A percentile compares a stretch with the other conserved stretches of the same genome.
These are phyloP conservation scores for Phaseolus lunatus DNA, from an alignment of 306 rosid species.

Conservation along the genomic window DNA sequence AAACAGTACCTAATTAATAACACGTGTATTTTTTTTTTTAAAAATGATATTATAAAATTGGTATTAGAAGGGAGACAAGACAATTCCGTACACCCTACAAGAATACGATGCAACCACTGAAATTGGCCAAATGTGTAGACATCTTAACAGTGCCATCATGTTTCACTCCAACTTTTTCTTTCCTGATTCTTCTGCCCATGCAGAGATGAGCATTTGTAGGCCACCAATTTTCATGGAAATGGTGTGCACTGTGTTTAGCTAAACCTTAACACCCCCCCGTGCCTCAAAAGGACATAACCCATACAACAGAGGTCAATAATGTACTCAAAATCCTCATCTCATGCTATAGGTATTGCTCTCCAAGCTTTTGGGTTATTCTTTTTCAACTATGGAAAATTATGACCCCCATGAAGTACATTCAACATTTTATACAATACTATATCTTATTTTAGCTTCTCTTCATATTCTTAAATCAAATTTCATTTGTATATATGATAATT, in stretches of 20 bases:
- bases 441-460: not conserved
- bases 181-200: constrained; percentile 6
- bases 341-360: not conserved
- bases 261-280: constrained; percentile 47
- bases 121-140: constrained; percentile 39
- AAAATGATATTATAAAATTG: not conserved
- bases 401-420: too few species aligned
- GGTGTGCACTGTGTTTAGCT: constrained; percentile 44
- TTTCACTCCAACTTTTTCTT: constrained; percentile 40
- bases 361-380: constrained; percentile 36
- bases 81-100: constrained; percentile 26
- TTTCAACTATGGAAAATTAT: not conserved
- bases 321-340: constrained; percentile 21
- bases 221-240: constrained; percentile 39
- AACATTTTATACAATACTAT: constrained; percentile 20
- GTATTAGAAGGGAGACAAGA: not conserved
- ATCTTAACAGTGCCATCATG: constrained; percentile 40
- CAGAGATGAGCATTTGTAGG: constrained; percentile 18
- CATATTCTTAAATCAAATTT: constrained; percentile 13
- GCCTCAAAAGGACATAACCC: constrained; percentile 42
- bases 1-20: not conserved
- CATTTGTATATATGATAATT: not conserved
- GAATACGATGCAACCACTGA: constrained; percentile 36
- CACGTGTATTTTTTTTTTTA: not conserved
- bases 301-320: constrained; percentile 35